These are phyloP conservation scores for Yamadazyma aaseri DNA, from an alignment of 1,139 yeast species.

Conservation along the genomic window DNA sequence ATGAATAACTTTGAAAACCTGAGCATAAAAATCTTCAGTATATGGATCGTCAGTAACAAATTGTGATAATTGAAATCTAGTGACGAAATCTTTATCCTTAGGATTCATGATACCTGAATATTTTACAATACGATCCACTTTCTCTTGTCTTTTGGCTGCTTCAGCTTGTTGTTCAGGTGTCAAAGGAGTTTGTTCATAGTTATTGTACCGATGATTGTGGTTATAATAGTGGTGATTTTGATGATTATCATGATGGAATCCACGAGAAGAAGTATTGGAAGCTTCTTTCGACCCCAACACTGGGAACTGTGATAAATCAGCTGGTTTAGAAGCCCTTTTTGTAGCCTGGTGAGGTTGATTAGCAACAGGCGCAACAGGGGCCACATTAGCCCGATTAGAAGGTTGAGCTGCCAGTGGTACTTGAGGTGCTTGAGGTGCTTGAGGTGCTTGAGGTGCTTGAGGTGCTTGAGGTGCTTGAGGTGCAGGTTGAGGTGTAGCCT, in stretches of 20 bases:
- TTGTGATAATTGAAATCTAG: conserved; percentile 91
- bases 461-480: conserved; percentile 17
- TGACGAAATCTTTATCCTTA: conserved; percentile 92
- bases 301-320: conserved; percentile 50
- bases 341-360: conserved; percentile 4
- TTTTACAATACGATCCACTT: conserved; percentile 74
- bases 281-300: conserved; percentile 46
- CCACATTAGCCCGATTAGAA: conserved; percentile 1
- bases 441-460: conserved; percentile 24
- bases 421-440: conserved; percentile 4
- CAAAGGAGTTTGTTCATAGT: conserved; percentile 7
- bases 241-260: conserved; percentile 16
- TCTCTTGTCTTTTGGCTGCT: conserved; percentile 69
- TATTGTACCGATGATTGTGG: conserved; percentile 14
- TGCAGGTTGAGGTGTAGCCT: conserved; percentile 7
- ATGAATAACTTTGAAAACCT: conserved; percentile 85
- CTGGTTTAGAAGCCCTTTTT: conserved; percentile 20
- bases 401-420: conserved; percentile 8
- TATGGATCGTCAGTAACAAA: conserved; percentile 97
- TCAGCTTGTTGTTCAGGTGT: conserved; percentile 53
- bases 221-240: conserved; percentile 26
- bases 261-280: conserved; percentile 9
- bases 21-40: conserved; percentile 94
- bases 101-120: conserved; percentile 96
- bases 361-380: conserved; percentile 8